A percentile compares a stretch with the other conserved stretches of the same genome.
Conservation (phyloP, 73 alveolate genomes). For the Tetrahymena thermophila region DNA sequence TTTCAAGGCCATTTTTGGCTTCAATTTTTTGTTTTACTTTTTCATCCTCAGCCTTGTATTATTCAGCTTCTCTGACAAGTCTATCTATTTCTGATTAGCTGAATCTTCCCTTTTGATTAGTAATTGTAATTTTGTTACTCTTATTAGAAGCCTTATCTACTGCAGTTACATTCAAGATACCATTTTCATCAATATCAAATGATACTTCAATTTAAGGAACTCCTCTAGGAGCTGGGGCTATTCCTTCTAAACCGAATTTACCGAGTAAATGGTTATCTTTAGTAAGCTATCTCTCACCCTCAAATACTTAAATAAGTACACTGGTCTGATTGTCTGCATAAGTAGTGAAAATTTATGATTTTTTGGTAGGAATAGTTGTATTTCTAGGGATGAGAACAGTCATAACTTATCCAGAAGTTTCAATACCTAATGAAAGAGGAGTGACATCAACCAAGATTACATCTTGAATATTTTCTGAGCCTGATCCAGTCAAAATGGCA, state of each 20-base stretch:
- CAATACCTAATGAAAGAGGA: conserved; percentile 97
- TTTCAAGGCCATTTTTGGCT: conserved; percentile 90
- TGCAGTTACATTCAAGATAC: conserved; percentile 81
- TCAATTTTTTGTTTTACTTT: conserved; percentile 87
- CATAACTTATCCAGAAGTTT: conserved; percentile 99
- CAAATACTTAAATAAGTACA: conserved; percentile 88
- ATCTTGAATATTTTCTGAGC: conserved; percentile 81
- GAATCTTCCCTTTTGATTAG: conserved; percentile 94
- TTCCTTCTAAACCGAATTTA: conserved; percentile 90
- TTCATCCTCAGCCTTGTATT: conserved; percentile 91
- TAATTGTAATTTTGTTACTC: conserved; percentile 87
- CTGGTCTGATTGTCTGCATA: conserved; percentile 91
- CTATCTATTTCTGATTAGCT: conserved; percentile 88
- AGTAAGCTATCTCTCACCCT: conserved; percentile 97
- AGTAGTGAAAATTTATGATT: conserved; percentile 96
- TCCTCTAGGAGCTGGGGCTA: conserved; percentile 98
- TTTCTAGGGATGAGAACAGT: conserved; percentile 95
- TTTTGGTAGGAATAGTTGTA: conserved; percentile 97
- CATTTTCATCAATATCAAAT: conserved; percentile 87
- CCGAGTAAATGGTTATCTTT: conserved; percentile 97
- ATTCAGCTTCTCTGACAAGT: conserved; percentile 87
- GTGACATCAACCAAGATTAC: conserved; percentile 91
- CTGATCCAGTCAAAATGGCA: conserved; percentile 95
- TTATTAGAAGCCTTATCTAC: conserved; percentile 87
- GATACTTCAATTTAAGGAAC: conserved; percentile 96